Percentiles rank a stretch among this genome's conserved stretches.
These are phyloP conservation scores for Penicillium sp. DNA, from an alignment of 2,329 filamentous ascomycete species.

Conservation along the genomic window DNA sequence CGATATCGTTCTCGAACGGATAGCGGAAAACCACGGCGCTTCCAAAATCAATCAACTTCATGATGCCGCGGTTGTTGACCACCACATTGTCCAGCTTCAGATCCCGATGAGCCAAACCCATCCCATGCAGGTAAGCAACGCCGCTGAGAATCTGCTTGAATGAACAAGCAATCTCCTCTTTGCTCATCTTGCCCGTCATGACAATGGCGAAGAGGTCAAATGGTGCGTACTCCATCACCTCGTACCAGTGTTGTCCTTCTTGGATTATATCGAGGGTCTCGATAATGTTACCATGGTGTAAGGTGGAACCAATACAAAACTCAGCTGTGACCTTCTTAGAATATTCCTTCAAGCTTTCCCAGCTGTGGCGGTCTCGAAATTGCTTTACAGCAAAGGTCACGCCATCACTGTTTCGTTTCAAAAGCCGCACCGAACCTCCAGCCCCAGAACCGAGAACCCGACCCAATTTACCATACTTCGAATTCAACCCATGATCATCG, in stretches of 20 bases:
- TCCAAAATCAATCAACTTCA: constrained; percentile 99
- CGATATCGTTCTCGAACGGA: constrained; percentile 89
- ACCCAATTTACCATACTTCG: constrained; percentile 94
- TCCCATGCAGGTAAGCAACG: constrained; percentile 90
- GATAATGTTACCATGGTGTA: constrained; percentile 98
- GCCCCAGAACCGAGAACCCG: constrained; percentile 92
- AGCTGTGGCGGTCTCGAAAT: constrained; percentile 86
- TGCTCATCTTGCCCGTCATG: constrained; percentile 97
- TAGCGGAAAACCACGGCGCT: constrained; percentile 97
- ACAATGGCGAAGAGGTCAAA: constrained; percentile 97
- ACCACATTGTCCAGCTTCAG: constrained; percentile 98
- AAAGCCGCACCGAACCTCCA: constrained; percentile 88
- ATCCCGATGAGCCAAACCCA: constrained; percentile 93
- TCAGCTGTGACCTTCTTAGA: constrained; percentile 98
- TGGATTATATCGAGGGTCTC: constrained; percentile 96
- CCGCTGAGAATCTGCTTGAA: constrained; percentile 95
- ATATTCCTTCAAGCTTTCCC: constrained; percentile 94
- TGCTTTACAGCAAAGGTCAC: constrained; percentile 98
- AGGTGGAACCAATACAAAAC: constrained; percentile 94
- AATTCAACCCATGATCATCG: constrained; percentile 86
- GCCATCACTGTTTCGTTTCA: constrained; percentile 90
- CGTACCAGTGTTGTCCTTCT: constrained; percentile 93
- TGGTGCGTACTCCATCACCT: constrained; percentile 98
- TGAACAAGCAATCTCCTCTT: constrained; percentile 86
- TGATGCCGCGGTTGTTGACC: constrained; percentile 92